Conservation (phyloP, 2,329 filamentous ascomycete genomes). For the Fusarium falciforme region DNA sequence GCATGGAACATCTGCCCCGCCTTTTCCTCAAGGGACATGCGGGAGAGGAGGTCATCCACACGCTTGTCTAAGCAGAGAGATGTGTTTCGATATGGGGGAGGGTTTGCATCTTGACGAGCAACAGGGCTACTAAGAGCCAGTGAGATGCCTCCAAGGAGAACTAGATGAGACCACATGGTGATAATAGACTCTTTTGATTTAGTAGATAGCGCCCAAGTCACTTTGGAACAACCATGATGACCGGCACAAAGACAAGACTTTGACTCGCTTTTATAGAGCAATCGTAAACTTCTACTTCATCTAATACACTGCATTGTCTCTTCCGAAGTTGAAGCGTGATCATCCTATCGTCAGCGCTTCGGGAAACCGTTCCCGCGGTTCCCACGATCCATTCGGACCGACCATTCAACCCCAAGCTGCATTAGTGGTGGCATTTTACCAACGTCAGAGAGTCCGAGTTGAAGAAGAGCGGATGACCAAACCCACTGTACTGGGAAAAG, state of each 20-base stretch:
- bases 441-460: not conserved
- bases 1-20: conserved; percentile 60
- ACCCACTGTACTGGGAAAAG: not conserved
- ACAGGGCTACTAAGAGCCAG: conserved; percentile 28
- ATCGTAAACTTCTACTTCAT: not conserved
- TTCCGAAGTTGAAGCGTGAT: not conserved
- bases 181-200: not conserved
- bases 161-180: conserved; percentile 27
- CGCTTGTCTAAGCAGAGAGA: conserved; percentile 55
- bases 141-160: conserved; percentile 23
- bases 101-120: conserved; percentile 24
- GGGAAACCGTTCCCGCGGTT: conserved; percentile 6
- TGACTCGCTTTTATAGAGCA: not conserved
- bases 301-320: not conserved
- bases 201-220: not conserved
- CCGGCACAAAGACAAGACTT: not conserved
- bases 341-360: conserved; percentile 4
- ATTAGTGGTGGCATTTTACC: conserved; percentile 1
- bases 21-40: conserved; percentile 62
- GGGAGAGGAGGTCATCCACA: conserved; percentile 57
- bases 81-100: conserved; percentile 23
- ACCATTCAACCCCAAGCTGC: conserved; percentile 7
- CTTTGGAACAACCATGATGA: not conserved
- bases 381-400: conserved; percentile 23
- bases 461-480: not conserved